Evolutionary conservation across 306 rosid species (phyloP).

Genomic region (Dalbergia cochinchinensis): DNA sequence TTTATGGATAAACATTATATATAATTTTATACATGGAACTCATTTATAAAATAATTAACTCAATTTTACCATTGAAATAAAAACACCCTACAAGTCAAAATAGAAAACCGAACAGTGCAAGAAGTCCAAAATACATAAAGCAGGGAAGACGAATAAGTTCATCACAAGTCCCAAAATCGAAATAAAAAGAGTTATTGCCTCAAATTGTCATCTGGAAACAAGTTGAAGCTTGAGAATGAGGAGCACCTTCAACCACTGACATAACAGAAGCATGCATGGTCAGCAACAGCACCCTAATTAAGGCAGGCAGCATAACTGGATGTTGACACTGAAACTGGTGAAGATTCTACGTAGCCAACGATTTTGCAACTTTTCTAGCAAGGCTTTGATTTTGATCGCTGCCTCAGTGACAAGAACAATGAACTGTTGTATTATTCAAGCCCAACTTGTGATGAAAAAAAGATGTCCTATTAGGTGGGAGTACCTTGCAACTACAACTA

Average conservation of each 20-base stretch:
- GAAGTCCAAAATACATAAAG: no score
- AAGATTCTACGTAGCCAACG: neutral
- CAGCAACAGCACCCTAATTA: no score
- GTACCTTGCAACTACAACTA: neutral
- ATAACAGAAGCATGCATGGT: no score
- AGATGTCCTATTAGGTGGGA: neutral
- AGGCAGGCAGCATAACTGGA: neutral
- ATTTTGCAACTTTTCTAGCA: neutral
- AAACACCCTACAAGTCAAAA: no score
- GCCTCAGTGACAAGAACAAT: neutral
- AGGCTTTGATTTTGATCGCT: neutral
- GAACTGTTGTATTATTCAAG: neutral
- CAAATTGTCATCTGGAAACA: neutral
- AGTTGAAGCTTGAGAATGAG: neutral
- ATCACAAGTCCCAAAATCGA: no score
- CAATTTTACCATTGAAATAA: no score
- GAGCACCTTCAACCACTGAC: neutral
- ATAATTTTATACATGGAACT: no score
- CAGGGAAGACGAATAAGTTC: no score
- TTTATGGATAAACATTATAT: no score
- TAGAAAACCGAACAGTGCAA: no score
- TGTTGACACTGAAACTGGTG: neutral
- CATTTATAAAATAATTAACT: no score
- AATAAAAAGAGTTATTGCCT: no score
- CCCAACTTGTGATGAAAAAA: conserved; percentile 1